Percentiles rank a stretch among this genome's conserved stretches.
phyloP scores from a whole-genome alignment of 768 basidiomycete genomes.

The Lactarius sanguifluus region DNA sequence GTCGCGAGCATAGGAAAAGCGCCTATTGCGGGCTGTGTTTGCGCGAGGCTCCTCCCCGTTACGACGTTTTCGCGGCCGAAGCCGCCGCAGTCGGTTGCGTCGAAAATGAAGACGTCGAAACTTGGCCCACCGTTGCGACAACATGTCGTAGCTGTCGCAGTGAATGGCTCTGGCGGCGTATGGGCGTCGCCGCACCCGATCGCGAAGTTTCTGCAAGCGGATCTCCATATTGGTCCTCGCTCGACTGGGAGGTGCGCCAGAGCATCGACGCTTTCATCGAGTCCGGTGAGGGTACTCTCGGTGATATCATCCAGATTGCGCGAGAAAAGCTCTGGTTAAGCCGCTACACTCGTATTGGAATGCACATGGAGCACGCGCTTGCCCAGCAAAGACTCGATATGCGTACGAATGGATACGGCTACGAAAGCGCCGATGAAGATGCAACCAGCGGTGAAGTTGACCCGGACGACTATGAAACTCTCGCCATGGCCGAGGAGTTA shows the following conservation, averaged over 20 bases:
- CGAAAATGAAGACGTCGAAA: conserved; percentile 73
- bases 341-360: conserved; percentile 59
- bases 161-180: conserved; percentile 65
- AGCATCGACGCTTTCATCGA: conserved; percentile 72
- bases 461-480: conserved; percentile 31
- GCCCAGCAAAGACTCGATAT: conserved; percentile 50
- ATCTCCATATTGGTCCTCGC: conserved; percentile 31
- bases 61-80: conserved; percentile 32
- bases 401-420: conserved; percentile 38
- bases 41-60: conserved; percentile 53
- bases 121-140: conserved; percentile 61
- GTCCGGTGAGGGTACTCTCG: conserved; percentile 65
- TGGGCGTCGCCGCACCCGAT: conserved; percentile 48
- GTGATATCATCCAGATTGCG: conserved; percentile 58
- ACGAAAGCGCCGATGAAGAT: conserved; percentile 37
- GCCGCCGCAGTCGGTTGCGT: conserved; percentile 46
- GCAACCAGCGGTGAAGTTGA: conserved; percentile 23
- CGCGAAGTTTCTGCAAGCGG: conserved; percentile 57
- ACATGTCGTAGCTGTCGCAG: conserved; percentile 67
- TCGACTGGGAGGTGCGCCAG: conserved; percentile 69
- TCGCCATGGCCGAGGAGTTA: conserved; percentile 48
- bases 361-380: conserved; percentile 66
- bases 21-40: conserved; percentile 70
- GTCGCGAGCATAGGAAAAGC: conserved; percentile 63
- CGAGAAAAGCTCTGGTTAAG: conserved; percentile 73